Percentiles rank a stretch among this genome's conserved stretches.
Evolutionary conservation across 768 basidiomycete genomes (phyloP).

Genomic region (Lentinula sp.): DNA sequence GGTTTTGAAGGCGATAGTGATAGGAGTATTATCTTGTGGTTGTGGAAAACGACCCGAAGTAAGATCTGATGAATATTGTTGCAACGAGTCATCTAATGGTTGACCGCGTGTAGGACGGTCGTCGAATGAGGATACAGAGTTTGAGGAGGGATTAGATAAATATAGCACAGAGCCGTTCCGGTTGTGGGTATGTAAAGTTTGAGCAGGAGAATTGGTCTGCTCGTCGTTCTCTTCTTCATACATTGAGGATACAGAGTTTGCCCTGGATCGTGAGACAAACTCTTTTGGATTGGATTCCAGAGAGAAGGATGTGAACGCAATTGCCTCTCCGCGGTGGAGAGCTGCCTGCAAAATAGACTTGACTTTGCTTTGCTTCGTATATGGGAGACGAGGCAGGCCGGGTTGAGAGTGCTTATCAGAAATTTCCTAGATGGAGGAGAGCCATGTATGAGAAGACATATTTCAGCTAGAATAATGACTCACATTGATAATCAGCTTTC

Average conservation of each 20-base stretch:
- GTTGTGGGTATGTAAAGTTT: slow-evolving; percentile 6
- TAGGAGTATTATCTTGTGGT: not conserved
- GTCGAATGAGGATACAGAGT: not conserved
- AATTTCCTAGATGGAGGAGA: slow-evolving; percentile 48
- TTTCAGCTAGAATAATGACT: slow-evolving; percentile 11
- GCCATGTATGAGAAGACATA: not conserved
- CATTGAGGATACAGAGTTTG: not conserved
- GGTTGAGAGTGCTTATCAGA: slow-evolving; percentile 74
- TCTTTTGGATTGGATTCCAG: not conserved
- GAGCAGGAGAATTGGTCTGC: slow-evolving; percentile 1
- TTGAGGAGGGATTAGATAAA: slow-evolving; percentile 9
- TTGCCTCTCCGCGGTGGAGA: slow-evolving; percentile 42
- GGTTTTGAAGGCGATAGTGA: not conserved
- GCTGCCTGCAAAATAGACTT: slow-evolving; percentile 61
- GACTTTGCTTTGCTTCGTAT: slow-evolving; percentile 59
- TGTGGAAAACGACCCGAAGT: not conserved
- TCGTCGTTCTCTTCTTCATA: not conserved
- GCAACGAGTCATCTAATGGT: not conserved
- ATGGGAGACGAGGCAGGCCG: slow-evolving; percentile 68
- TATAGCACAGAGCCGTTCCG: slow-evolving; percentile 5
- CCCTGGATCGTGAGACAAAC: not conserved
- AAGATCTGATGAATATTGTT: not conserved
- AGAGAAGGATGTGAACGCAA: slow-evolving; percentile 35
- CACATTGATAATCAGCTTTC: slow-evolving; percentile 46
- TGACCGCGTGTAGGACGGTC: not conserved